Evolutionary conservation across 345 rosid genomes (phyloP), one percentile per base, ranked within the genome.

Genomic region (Eutrema japonicum): DNA sequence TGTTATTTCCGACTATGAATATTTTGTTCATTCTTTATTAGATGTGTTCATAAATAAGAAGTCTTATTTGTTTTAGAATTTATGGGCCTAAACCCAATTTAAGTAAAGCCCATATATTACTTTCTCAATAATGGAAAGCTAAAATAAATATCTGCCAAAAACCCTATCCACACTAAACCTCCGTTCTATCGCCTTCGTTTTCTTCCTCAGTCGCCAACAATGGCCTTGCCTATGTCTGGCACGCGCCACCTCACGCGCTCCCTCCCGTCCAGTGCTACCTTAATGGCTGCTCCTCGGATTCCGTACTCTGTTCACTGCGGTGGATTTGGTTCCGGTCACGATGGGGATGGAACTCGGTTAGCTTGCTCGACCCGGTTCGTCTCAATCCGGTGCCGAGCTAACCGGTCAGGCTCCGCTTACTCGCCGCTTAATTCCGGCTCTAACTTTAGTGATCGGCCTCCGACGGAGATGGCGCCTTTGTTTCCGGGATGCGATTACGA

Each of bases 401-500:
- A 89, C 80, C 90, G 96, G 45, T 69, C 96, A 5, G 96, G 97
- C 4, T 82, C 94, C 0, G 69, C 87, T 10, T 95, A 95, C 85
- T 90, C 97, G 5, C 98, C 98, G 5, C 81, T 96, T 55, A 96
- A 90, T 74, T 87, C 96, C 6, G 89, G 94, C 30, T 90, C 97
- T 6, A 92, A 89, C 82, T 89, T 86, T 78, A 90, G 97, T 64
- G 96, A 96, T 82, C 85, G 98, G 6, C 98, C 97, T 3, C 97
- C 98, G 33, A 92, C 91, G 36, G 98, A 96, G 72, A 92, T 92
- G 98, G 88, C 96, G 4, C 97, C 96, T 8, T 89, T 92, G 59
- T 96, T 96, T 47, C 94, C 97, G 0, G 98, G 98, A 0, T 92
- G 98, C 57, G 99, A 96, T 51, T 96, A 92, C 58, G 81, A 88